A percentile compares a stretch with the other conserved stretches of the same genome.
These are phyloP conservation scores for Ampelocalamus luodianensis DNA, from an alignment of 176 grass and related monocot genomes.

Conservation along the genomic window DNA sequence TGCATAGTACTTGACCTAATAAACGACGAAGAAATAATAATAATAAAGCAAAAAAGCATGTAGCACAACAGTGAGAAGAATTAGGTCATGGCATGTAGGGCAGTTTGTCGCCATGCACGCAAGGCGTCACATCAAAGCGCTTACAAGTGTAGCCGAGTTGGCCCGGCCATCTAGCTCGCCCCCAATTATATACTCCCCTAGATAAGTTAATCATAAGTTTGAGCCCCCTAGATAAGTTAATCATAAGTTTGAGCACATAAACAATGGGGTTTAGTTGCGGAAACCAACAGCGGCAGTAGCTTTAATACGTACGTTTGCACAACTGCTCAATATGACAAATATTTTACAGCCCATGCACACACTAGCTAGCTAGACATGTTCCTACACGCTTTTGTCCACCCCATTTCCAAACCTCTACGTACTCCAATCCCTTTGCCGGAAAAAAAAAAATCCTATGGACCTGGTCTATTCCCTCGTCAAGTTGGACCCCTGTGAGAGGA, in stretches of 20 bases:
- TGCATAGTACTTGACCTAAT: slow-evolving; percentile 13
- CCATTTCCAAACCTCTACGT: background rate
- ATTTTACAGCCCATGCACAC: background rate
- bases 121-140: slow-evolving; percentile 42
- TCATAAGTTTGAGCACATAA: slow-evolving; percentile 46
- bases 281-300: slow-evolving; percentile 35
- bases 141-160: slow-evolving; percentile 38
- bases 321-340: slow-evolving; percentile 8
- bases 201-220: slow-evolving; percentile 51
- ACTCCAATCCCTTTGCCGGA: slow-evolving; percentile 14
- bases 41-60: slow-evolving; percentile 14
- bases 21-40: background rate
- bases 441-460: too few species aligned
- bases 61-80: slow-evolving; percentile 20
- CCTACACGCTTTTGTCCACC: slow-evolving; percentile 8
- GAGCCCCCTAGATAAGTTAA: slow-evolving; percentile 45
- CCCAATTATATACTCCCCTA: slow-evolving; percentile 20
- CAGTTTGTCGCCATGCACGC: slow-evolving; percentile 29
- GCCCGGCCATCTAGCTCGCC: slow-evolving; percentile 22
- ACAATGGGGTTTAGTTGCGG: slow-evolving; percentile 44
- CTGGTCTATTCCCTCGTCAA: too few species aligned
- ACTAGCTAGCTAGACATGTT: background rate
- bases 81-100: slow-evolving; percentile 42
- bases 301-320: background rate
- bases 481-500: too few species aligned